Evolutionary conservation across 2,329 filamentous ascomycete genomes (phyloP).

Genomic region (Ophiostoma piceae): DNA sequence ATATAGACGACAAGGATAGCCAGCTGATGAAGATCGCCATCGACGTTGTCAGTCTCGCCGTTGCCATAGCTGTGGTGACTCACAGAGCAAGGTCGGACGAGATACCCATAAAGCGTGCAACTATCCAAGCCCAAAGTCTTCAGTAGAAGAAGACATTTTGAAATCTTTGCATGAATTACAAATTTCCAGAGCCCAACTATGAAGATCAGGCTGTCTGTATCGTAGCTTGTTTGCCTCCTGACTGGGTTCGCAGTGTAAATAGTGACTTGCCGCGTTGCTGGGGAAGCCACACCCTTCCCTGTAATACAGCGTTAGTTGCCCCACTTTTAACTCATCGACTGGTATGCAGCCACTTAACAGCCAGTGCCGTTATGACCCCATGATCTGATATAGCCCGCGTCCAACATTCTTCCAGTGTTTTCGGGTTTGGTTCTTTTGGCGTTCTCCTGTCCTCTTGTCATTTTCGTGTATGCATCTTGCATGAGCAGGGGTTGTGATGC

Average conservation of each 20-base stretch:
- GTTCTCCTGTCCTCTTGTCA: neutral
- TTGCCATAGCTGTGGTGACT: conserved; percentile 9
- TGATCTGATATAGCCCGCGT: conserved; percentile 1
- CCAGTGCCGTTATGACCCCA: neutral
- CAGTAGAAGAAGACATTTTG: neutral
- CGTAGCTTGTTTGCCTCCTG: neutral
- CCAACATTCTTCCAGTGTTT: neutral
- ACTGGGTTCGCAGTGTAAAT: neutral
- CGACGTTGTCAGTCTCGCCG: neutral
- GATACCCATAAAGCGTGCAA: neutral
- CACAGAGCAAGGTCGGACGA: neutral
- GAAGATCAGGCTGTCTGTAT: neutral
- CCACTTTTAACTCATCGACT: neutral
- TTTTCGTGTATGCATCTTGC: neutral
- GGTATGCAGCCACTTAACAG: conserved; percentile 2
- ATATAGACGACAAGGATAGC: neutral
- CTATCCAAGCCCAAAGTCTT: neutral
- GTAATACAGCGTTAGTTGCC: neutral
- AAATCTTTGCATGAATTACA: neutral
- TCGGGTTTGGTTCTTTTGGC: neutral
- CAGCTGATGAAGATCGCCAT: neutral
- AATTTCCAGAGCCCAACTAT: neutral
- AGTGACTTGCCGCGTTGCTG: neutral
- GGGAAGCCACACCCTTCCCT: neutral
- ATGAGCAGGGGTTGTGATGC: neutral